phyloP scores from a whole-genome alignment of 164 flowering plant species.

The Vitis rupestris region DNA sequence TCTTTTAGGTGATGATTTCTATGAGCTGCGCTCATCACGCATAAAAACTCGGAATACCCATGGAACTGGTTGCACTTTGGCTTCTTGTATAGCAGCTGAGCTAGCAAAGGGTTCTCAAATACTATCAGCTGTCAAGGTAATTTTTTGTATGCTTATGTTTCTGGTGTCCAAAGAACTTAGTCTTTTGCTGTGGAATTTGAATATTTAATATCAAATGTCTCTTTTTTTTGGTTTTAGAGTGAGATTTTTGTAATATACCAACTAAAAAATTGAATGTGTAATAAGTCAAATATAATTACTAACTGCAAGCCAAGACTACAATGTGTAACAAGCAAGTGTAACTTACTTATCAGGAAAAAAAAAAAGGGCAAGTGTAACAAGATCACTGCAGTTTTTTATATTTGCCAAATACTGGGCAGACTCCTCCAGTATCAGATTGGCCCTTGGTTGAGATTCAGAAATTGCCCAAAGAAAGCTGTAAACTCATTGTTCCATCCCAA shows the following conservation, averaged over 20 bases:
- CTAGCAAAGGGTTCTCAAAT: constrained; percentile 86
- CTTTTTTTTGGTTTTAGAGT: neutral
- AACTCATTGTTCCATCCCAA: too few species aligned
- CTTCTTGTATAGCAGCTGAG: constrained; percentile 94
- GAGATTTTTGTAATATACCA: too few species aligned
- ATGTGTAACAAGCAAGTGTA: neutral
- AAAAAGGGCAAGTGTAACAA: neutral
- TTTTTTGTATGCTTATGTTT: constrained; percentile 2
- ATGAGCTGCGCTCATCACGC: constrained; percentile 72
- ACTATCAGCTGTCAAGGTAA: constrained; percentile 81
- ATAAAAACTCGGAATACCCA: constrained; percentile 78
- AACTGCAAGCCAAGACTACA: neutral
- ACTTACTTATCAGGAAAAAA: neutral
- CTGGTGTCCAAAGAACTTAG: neutral
- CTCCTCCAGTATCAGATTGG: too few species aligned
- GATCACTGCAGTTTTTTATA: neutral
- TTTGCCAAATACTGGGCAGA: neutral
- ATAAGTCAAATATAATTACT: too few species aligned
- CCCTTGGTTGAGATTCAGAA: too few species aligned
- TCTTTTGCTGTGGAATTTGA: too few species aligned
- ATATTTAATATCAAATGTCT: neutral
- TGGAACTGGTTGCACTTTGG: constrained; percentile 98
- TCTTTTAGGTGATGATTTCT: constrained; percentile 52
- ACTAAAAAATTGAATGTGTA: too few species aligned
- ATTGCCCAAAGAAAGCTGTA: too few species aligned